Conservation (phyloP, 768 basidiomycete species). For the Rhodotorula sphaerocarpa region DNA sequence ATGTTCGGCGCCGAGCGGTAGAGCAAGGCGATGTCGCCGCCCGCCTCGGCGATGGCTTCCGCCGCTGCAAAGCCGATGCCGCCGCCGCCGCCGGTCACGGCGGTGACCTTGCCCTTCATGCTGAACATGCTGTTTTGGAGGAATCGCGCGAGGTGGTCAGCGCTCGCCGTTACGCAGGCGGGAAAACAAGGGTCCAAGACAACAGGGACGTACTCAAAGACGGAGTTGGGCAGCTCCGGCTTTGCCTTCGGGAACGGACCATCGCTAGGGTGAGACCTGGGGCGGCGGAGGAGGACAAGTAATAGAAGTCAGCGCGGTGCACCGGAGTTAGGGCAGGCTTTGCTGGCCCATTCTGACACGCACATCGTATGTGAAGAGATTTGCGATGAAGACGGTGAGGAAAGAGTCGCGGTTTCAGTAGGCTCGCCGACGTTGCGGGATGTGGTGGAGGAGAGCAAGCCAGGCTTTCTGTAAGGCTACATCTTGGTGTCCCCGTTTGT, state of each 20-base stretch:
- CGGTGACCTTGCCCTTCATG: slow-evolving; percentile 7
- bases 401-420: too few relatives aligned
- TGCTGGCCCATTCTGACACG: too few relatives aligned
- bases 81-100: slow-evolving; percentile 6
- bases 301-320: too few relatives aligned
- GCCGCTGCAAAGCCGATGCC: slow-evolving; percentile 31
- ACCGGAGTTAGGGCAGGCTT: too few relatives aligned
- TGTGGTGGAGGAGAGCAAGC: too few relatives aligned
- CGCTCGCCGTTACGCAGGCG: background rate
- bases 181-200: background rate
- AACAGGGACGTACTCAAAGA: background rate
- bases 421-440: too few relatives aligned
- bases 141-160: background rate
- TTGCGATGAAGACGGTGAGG: too few relatives aligned
- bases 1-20: slow-evolving; percentile 15
- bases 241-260: background rate
- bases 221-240: background rate
- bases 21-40: slow-evolving; percentile 28
- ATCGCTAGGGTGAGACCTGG: background rate
- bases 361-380: too few relatives aligned
- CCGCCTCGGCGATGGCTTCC: slow-evolving; percentile 26
- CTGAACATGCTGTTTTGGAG: background rate
- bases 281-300: too few relatives aligned
- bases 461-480: too few relatives aligned
- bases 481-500: too few relatives aligned